Base-by-base conservation (phyloP, 192 early-diverging fungal species). In the Geosiphon pyriformis region DNA sequence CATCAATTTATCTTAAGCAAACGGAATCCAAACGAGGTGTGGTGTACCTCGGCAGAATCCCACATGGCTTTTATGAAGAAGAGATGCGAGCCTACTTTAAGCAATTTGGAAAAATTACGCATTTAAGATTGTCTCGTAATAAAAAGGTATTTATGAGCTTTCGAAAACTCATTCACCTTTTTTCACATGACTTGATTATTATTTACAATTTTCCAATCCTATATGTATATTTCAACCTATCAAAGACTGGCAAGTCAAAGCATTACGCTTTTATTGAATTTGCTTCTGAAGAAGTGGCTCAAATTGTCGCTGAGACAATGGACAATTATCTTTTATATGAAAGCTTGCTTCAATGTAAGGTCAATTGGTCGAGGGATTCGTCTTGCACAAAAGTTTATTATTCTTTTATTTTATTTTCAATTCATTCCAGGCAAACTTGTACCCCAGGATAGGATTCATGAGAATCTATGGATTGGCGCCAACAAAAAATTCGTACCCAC, bases 211-310 rank as follows among this genome's bases (percentile, higher is more conserved):
- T 11, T 37, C 47, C 0, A n/a, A 46, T 27, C 29, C 20, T n/a
- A 37, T 50, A 29, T 26, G 22, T 29, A 42, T 17, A 17, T 12
- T 4, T 48, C 1, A 6, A 2, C 20, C 12, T 27, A 22, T 47
- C 17, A 34, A 54, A 65, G 78, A 98, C 94, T n/a, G 94, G 92
- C 3, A 72, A 73, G 42, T 93, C 94, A 10, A 92, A 90, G 77
- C 95, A 98, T 74, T 98, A 86, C 71, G 96, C 88, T 0, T 98
- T 94, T 65, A 90, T 98, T 63, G 92, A 97, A 74, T 98, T 98
- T 70, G 78, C 72, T 4, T 77, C 83, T 49, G 73, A 74, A 32
- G 87, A 91, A 48, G 92, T 93, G 12, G 96, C 96, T 18, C 59
- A 82, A 53, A 93, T 97, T 59, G 96, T 94, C 2, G 93, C 92